phyloP scores from a whole-genome alignment of 192 early-diverging fungal species.

The Coemansia guatemalensis region DNA sequence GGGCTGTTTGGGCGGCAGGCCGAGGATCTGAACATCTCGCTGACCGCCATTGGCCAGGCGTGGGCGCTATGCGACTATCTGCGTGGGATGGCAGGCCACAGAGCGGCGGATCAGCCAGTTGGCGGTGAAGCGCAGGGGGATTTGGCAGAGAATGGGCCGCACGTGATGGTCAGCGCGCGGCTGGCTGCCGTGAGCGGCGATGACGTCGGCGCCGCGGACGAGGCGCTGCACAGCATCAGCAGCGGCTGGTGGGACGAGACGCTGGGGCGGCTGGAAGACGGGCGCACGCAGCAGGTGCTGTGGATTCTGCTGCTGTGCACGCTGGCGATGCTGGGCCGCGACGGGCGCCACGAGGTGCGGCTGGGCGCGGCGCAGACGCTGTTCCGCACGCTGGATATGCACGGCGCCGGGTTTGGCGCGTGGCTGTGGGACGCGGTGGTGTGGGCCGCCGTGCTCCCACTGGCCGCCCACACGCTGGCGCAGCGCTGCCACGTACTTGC shows the following conservation, averaged over 20 bases:
- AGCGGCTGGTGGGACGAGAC: constrained; percentile 28
- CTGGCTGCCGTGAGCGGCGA: constrained; percentile 9
- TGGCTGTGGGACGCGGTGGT: constrained; percentile 83
- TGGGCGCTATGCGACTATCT: constrained; percentile 94
- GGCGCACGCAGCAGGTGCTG: constrained; percentile 55
- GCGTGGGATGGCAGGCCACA: constrained; percentile 39
- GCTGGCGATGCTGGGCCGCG: constrained; percentile 80
- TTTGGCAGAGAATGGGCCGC: not conserved
- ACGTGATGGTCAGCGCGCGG: constrained; percentile 7
- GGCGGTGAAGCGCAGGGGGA: not conserved
- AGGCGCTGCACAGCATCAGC: constrained; percentile 5
- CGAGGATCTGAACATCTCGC: constrained; percentile 91
- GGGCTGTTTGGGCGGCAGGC: constrained; percentile 77
- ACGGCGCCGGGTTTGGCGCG: constrained; percentile 70
- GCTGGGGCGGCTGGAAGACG: constrained; percentile 5
- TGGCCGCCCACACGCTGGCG: constrained; percentile 39
- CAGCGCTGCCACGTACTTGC: constrained; percentile 25
- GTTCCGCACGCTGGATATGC: constrained; percentile 90
- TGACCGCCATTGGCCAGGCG: constrained; percentile 87
- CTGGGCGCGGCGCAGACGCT: constrained; percentile 94
- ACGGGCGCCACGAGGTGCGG: constrained; percentile 85
- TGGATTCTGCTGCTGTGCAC: constrained; percentile 91
- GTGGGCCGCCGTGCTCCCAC: constrained; percentile 84
- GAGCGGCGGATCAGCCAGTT: not conserved
- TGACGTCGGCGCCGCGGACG: not conserved